Conservation (phyloP, 176 grass and related monocot genomes). For the Secale cereale region DNA sequence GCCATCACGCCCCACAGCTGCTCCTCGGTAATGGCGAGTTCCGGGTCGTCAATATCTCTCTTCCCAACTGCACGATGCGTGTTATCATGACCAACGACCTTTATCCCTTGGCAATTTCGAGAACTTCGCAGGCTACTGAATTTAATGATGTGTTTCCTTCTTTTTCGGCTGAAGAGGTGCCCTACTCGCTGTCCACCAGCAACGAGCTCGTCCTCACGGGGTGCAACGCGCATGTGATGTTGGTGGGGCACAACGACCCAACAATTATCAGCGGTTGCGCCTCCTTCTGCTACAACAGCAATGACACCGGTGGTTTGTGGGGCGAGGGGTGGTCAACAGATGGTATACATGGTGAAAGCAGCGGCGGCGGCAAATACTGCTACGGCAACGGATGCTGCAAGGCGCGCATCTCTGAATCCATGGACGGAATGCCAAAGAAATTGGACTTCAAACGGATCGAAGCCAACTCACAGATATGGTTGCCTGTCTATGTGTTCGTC, state of each 20-base stretch:
- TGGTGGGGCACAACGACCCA: neutral
- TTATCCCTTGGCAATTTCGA: too few relatives aligned
- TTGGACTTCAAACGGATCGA: neutral
- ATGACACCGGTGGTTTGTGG: neutral
- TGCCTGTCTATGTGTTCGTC: neutral
- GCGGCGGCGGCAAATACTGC: neutral
- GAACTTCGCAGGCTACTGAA: too few relatives aligned
- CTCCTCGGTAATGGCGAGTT: neutral
- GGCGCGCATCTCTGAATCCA: neutral
- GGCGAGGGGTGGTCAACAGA: too few relatives aligned
- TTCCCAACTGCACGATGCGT: neutral
- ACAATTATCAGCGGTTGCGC: neutral
- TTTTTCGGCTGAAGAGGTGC: neutral
- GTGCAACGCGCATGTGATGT: neutral
- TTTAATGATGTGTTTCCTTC: rapidly evolving
- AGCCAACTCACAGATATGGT: neutral
- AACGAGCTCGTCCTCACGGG: neutral
- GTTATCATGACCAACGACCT: neutral
- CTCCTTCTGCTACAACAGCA: neutral
- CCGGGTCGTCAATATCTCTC: neutral
- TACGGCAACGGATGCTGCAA: neutral
- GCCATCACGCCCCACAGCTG: rapidly evolving
- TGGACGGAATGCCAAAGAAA: neutral
- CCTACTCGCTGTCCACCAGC: neutral
- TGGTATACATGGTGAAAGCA: too few relatives aligned